Percentiles rank a stretch among this genome's conserved stretches.
Evolutionary conservation across 2,329 filamentous ascomycete species (phyloP).

Genomic region (Phyllosticta capitalensis): DNA sequence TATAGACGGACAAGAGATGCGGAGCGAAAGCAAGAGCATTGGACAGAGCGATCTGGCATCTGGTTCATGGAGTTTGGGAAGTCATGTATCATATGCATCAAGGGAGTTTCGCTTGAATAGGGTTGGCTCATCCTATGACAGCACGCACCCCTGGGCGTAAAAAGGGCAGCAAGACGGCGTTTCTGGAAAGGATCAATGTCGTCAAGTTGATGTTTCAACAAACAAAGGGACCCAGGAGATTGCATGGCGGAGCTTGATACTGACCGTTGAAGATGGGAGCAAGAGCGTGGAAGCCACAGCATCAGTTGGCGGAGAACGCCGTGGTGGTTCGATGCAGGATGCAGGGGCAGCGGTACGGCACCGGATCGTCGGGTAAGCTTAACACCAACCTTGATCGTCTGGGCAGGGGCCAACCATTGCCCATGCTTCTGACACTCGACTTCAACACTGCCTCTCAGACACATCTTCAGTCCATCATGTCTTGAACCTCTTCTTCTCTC

Average conservation of each 20-base stretch:
- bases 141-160: background rate
- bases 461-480: background rate
- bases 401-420: background rate
- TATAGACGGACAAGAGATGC: background rate
- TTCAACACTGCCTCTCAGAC: background rate
- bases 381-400: background rate
- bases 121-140: background rate
- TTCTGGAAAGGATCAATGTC: background rate
- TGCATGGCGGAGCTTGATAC: background rate
- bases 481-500: background rate
- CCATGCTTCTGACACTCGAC: background rate
- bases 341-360: slow-evolving; percentile 2
- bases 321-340: background rate
- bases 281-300: background rate
- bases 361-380: slow-evolving; percentile 3
- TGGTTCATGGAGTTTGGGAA: background rate
- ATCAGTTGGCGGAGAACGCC: background rate
- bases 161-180: background rate
- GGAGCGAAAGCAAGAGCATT: background rate
- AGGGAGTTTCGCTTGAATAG: background rate
- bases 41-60: background rate
- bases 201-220: background rate
- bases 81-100: background rate
- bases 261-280: background rate
- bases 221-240: background rate